A percentile compares a stretch with the other conserved stretches of the same genome.
Conservation (phyloP, 2,329 filamentous ascomycete species). For the Neofusicoccum cordaticola region DNA sequence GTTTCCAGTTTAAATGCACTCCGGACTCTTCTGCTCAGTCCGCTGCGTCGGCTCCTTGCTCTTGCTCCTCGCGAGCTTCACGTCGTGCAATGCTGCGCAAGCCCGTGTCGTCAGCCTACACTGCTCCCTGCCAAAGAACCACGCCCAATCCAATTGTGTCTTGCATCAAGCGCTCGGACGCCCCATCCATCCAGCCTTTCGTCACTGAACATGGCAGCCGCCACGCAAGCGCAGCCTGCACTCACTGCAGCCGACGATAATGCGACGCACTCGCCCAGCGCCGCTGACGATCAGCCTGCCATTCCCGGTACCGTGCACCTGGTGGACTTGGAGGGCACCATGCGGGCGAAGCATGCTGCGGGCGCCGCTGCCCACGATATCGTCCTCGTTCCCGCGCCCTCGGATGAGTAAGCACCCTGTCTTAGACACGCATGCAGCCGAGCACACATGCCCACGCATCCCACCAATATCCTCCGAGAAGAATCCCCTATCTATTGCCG, state of each 20-base stretch:
- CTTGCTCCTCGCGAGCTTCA: background rate
- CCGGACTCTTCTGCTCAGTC: background rate
- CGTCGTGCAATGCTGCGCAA: background rate
- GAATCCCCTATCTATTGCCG: background rate
- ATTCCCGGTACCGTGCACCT: conserved; percentile 44
- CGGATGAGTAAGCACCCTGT: conserved; percentile 22
- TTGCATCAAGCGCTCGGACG: background rate
- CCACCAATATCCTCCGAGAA: background rate
- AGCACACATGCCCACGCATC: background rate
- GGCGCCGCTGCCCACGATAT: conserved; percentile 35
- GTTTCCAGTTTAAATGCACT: background rate
- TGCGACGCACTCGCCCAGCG: background rate
- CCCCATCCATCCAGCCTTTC: background rate
- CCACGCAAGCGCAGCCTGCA: background rate
- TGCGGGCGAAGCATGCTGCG: conserved; percentile 36
- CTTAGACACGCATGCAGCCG: background rate
- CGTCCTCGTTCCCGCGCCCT: conserved; percentile 40
- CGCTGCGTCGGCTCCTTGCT: background rate
- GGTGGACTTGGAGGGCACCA: conserved; percentile 39
- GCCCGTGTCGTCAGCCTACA: background rate
- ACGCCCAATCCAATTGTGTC: background rate
- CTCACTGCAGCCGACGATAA: conserved; percentile 13
- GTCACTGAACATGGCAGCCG: background rate
- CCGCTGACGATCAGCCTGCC: conserved; percentile 2
- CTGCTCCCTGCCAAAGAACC: background rate